Evolutionary conservation across 306 rosid genomes (phyloP), one percentile per base, ranked within the genome.

Genomic region (Acacia melanoxylon): DNA sequence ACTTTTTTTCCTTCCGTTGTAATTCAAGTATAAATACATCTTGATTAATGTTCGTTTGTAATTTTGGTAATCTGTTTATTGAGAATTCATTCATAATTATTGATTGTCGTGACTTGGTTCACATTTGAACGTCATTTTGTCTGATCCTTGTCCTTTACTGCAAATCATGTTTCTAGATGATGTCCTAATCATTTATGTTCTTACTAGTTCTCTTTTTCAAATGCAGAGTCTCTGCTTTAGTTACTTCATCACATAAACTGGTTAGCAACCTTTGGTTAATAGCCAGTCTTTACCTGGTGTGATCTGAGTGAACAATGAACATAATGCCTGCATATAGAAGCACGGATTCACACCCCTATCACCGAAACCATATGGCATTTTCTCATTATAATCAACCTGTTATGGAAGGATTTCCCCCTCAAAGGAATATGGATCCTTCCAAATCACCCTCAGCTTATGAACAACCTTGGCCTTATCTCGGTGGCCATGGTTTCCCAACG

Each of bases 261-360:
- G 40, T 24, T 0, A 17, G 75, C 27, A 76, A 63, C 72, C 68
- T 12, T 27, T 10, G n/a, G 75, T 48, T 11, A 56, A 20, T 56
- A 20, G 8, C 61, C 24, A 52, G 25, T 52, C 59, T 19, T 52
- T 52, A 17, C 56, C 7, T 15, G 16, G 56, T 49, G 56, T 49
- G 56, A 19, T 24, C 59, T 19, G 24, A 52, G 59, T 17, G 76
- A 62, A 4, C 8, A 46, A 46, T 46, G 52, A 46, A 16, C 40
- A 91, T 93, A 92, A 82, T 91, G 73, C 97, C 97, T 44, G 62
- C 68, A 29, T 86, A 81, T 77, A 33, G 88, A 65, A 78, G 49
- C 77, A 77, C 83, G 86, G 94, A 92, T 59, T 88, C 97, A 19
- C 75, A 80, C 73, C 92, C 98, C 1, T 82, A 84, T 77, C 86